These are phyloP conservation scores for Zoysia matrella DNA, from an alignment of 202 grass and related monocot genomes.

Conservation along the genomic window DNA sequence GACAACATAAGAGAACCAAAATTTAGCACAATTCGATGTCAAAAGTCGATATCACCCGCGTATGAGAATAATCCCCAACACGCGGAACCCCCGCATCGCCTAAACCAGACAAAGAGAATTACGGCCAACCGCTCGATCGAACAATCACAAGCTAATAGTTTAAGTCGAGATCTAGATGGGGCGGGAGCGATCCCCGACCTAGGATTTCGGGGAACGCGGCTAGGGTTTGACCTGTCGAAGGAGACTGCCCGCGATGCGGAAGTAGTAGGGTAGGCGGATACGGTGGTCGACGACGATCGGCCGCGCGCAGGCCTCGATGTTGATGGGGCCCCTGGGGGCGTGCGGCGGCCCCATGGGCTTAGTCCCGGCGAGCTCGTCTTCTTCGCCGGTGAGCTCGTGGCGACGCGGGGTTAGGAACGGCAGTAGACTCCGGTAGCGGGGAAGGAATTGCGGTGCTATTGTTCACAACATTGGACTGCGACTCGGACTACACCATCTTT, in stretches of 20 bases:
- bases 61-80: slow-evolving; percentile 42
- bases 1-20: slow-evolving; percentile 28
- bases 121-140: neutral
- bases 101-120: neutral
- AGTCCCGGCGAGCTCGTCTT: slow-evolving; percentile 2
- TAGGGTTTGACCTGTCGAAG: slow-evolving; percentile 80
- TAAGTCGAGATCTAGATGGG: slow-evolving; percentile 32
- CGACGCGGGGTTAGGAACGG: slow-evolving; percentile 35
- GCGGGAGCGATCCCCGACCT: neutral
- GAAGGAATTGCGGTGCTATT: slow-evolving; percentile 1
- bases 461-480: neutral
- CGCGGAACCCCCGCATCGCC: slow-evolving; percentile 14
- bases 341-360: slow-evolving; percentile 56
- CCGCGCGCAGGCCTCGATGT: slow-evolving; percentile 66
- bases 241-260: slow-evolving; percentile 86
- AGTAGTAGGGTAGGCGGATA: slow-evolving; percentile 91
- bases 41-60: neutral
- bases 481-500: neutral
- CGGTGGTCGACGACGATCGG: slow-evolving; percentile 86
- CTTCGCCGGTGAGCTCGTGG: neutral
- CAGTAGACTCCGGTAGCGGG: slow-evolving; percentile 30
- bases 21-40: slow-evolving; percentile 25
- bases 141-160: neutral
- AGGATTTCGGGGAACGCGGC: neutral
- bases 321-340: slow-evolving; percentile 56